Base-by-base conservation (phyloP, 352 stramenopile genomes). In the Blastocystis hominis region DNA sequence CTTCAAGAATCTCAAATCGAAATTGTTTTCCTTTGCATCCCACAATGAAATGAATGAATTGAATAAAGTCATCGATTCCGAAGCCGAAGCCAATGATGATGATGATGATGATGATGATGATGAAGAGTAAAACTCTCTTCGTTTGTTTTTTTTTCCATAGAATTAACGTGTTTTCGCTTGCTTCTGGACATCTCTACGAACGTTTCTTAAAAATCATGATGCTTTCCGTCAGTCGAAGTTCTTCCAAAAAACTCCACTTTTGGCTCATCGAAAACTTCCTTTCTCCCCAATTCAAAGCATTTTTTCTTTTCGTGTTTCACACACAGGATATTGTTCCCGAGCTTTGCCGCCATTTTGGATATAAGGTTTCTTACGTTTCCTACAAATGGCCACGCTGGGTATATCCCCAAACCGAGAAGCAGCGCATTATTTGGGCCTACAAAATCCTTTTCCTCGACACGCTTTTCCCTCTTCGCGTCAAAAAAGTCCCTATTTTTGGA, bases 361-460 rank as follows among this genome's bases (percentile, higher is more conserved):
- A 98, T 91, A 93, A 98, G 70, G 96, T 99, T 66, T 95, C 94
- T 72, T 96, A 98, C 77, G 96, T 99, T n/a, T 99, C 95, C 44
- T 99, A 99, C 93, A 99, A 98, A 90, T 99, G 96, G 96, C 96
- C 96, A 2, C 95, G 98, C 89, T 99, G 96, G 96, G 90, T 99
- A 86, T 93, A 94, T 53, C 92, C 93, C 76, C 96, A 99, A 90
- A 98, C 93, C 17, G 95, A 99, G 90, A 98, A 99, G 91, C 97
- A 99, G 92, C 92, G 97, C 42, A 98, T 99, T 89, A 99, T 99
- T 89, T 99, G 97, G 97, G 97, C 96, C 17, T 99, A 99, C 92
- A 99, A 99, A 91, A 99, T 99, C 90, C 91, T 99, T 0, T 99
- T 99, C 90, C 90, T 99, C 34, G 97, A 99, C 90, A 97, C 99